Conservation (phyloP, 2,329 filamentous ascomycete genomes). For the Colletotrichum tofieldiae region DNA sequence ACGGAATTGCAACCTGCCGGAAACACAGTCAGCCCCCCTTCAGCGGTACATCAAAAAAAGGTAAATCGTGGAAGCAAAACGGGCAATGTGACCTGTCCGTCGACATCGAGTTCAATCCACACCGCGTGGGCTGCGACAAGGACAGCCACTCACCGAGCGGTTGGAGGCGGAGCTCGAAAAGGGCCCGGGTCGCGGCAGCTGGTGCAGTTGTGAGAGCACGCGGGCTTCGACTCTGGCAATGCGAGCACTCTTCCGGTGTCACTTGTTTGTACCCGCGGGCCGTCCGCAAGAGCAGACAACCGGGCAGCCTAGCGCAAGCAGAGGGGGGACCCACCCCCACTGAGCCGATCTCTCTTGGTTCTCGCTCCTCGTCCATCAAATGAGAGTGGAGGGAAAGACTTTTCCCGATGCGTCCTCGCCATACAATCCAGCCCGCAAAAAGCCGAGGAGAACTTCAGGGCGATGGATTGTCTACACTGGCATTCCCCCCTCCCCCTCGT, state of each 20-base stretch:
- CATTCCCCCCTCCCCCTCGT: not conserved
- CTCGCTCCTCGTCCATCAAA: constrained; percentile 3
- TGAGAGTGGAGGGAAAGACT: not conserved
- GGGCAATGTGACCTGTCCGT: not conserved
- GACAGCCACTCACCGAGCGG: not conserved
- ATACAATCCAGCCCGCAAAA: not conserved
- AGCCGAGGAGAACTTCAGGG: not conserved
- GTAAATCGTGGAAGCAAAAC: not conserved
- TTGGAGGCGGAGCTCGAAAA: not conserved
- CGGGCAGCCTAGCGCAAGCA: not conserved
- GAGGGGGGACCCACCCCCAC: constrained; percentile 29
- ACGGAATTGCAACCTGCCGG: not conserved
- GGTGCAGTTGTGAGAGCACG: not conserved
- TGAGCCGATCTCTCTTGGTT: constrained; percentile 22
- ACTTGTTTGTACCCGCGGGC: constrained; percentile 6
- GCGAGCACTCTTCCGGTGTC: not conserved
- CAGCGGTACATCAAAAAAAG: not conserved
- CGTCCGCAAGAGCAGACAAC: not conserved
- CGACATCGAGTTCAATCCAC: not conserved
- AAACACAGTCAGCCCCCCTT: not conserved
- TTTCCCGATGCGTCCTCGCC: not conserved
- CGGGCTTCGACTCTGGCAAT: not conserved
- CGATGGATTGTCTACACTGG: not conserved
- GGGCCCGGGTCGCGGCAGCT: not conserved
- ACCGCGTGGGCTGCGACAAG: not conserved